These are phyloP conservation scores for Hylodesmum podocarpum DNA, from an alignment of 306 rosid species.

Conservation along the genomic window DNA sequence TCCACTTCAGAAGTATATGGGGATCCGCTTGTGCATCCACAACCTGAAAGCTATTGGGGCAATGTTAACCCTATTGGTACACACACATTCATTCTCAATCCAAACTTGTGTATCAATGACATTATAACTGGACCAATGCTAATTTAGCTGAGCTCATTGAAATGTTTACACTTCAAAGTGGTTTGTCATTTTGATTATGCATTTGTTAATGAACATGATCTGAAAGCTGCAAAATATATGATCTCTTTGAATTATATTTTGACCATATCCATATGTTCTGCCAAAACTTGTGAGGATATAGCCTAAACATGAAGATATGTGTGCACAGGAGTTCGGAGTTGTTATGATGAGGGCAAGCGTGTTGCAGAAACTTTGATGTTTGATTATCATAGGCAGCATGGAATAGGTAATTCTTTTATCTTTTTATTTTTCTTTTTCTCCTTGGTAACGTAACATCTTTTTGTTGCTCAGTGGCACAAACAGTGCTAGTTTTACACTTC, in stretches of 20 bases:
- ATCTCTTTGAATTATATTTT: constrained; percentile 3
- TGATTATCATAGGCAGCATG: constrained; percentile 95
- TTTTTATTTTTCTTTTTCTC: not conserved
- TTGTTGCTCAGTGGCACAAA: not conserved
- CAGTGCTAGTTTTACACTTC: not conserved
- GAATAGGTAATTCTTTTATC: constrained; percentile 55
- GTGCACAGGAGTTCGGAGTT: constrained; percentile 80
- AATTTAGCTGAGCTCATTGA: not conserved
- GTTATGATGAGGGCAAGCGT: constrained; percentile 98
- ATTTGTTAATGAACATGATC: not conserved
- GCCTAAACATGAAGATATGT: constrained; percentile 21
- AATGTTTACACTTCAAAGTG: not conserved
- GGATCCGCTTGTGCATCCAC: constrained; percentile 94
- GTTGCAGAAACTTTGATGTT: constrained; percentile 98
- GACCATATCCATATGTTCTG: not conserved
- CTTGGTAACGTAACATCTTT: not conserved
- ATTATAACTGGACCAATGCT: not conserved
- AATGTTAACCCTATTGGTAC: constrained; percentile 96
- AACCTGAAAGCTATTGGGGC: constrained; percentile 89
- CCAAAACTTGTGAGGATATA: not conserved
- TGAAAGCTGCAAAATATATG: not conserved
- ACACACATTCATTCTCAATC: constrained; percentile 13
- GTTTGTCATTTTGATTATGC: constrained; percentile 21
- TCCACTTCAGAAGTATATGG: constrained; percentile 96
- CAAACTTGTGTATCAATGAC: not conserved